Percentiles rank a stretch among this genome's conserved stretches.
These are phyloP conservation scores for Mycosphaerelloides madeirae DNA, from an alignment of 2,329 filamentous ascomycete species.

Conservation along the genomic window DNA sequence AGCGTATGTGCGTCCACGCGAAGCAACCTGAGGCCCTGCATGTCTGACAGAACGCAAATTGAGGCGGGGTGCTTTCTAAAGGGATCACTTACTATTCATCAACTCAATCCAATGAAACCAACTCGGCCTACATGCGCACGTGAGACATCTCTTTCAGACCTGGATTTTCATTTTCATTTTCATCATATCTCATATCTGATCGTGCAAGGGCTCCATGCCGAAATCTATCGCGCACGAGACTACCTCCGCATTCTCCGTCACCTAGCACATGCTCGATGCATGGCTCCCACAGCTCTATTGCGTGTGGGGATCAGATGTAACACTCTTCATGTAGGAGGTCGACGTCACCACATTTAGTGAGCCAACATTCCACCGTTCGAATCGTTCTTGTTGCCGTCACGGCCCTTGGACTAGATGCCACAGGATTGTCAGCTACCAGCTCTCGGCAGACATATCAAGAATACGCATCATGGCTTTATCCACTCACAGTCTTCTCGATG, in stretches of 20 bases:
- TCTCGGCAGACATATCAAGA: neutral
- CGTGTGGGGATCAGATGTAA: too few species aligned
- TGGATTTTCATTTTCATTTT: conserved; percentile 8
- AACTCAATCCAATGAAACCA: too few species aligned
- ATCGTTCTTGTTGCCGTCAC: conserved; percentile 42
- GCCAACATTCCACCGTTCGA: conserved; percentile 33
- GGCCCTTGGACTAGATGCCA: conserved; percentile 23
- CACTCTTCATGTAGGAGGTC: too few species aligned
- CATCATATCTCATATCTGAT: conserved; percentile 15
- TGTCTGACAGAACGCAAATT: too few species aligned
- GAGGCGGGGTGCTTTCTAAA: too few species aligned
- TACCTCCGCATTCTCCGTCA: neutral
- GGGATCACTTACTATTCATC: too few species aligned
- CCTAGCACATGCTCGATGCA: neutral
- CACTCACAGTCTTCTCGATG: conserved; percentile 56
- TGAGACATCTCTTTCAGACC: too few species aligned
- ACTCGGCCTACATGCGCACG: too few species aligned
- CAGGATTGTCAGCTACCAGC: conserved; percentile 2
- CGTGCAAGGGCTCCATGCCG: neutral
- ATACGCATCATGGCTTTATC: neutral
- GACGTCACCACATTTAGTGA: conserved; percentile 18
- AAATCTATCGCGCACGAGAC: too few species aligned
- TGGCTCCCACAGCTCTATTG: neutral
- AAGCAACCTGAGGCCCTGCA: too few species aligned
- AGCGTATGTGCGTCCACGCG: too few species aligned